phyloP scores from a whole-genome alignment of 257 asterid genomes.

The Scutellaria barbata region DNA sequence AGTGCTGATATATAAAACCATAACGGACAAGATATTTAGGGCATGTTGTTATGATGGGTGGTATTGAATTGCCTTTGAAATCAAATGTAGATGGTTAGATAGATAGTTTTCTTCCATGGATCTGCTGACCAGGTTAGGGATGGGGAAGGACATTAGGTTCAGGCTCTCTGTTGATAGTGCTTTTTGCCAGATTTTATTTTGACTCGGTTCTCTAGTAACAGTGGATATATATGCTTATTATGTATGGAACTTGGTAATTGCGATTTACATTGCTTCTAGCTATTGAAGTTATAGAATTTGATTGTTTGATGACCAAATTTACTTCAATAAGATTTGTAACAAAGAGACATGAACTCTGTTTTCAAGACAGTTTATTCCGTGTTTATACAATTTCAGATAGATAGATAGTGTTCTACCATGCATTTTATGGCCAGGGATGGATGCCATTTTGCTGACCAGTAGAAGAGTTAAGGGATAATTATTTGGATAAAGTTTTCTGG shows the following conservation, averaged over 20 bases:
- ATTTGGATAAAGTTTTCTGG: conserved; percentile 1
- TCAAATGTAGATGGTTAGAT: neutral
- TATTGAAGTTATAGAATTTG: neutral
- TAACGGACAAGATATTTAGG: neutral
- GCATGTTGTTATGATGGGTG: neutral
- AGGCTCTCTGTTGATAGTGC: neutral
- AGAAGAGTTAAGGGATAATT: neutral
- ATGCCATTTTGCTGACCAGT: neutral
- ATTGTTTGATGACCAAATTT: neutral
- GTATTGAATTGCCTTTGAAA: conserved; percentile 25
- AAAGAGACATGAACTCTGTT: neutral
- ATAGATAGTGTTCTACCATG: neutral
- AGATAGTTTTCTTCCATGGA: neutral
- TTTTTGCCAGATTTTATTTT: neutral
- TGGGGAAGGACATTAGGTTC: neutral
- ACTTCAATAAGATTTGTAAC: neutral
- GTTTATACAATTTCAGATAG: conserved; percentile 2
- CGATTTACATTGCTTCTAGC: neutral
- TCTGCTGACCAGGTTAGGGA: too few relatives aligned
- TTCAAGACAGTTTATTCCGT: neutral
- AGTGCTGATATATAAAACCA: neutral
- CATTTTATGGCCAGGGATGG: neutral
- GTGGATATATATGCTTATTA: neutral
- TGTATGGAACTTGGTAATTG: conserved; percentile 4
- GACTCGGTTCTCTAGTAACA: neutral